phyloP scores from a whole-genome alignment of 768 basidiomycete genomes.

The Boletus sp. region DNA sequence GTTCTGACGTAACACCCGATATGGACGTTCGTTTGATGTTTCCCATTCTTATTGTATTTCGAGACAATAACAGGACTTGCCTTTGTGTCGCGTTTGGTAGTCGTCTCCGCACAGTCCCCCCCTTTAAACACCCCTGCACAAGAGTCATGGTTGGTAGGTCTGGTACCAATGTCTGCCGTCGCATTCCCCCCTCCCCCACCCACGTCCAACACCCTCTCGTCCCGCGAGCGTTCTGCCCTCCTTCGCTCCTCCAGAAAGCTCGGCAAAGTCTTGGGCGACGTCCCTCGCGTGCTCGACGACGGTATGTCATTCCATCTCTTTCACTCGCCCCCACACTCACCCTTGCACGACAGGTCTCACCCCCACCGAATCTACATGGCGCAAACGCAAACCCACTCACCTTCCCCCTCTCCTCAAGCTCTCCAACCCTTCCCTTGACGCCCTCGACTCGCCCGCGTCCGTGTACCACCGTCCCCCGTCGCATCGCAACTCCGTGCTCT shows the following conservation, averaged over 20 bases:
- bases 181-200: constrained; percentile 43
- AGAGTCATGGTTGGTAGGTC: no score
- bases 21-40: background rate
- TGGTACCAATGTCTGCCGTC: constrained; percentile 21
- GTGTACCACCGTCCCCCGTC: constrained; percentile 8
- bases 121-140: constrained; percentile 16
- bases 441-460: constrained; percentile 3
- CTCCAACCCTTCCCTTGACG: background rate
- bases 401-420: constrained; percentile 27
- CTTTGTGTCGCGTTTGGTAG: constrained; percentile 22
- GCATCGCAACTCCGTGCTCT: constrained; percentile 22
- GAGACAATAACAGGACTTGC: constrained; percentile 8
- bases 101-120: constrained; percentile 2
- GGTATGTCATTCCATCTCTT: background rate
- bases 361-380: constrained; percentile 19
- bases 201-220: constrained; percentile 54
- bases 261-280: constrained; percentile 53
- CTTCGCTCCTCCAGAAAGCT: constrained; percentile 60
- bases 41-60: constrained; percentile 4
- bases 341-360: background rate
- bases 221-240: constrained; percentile 53
- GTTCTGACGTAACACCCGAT: background rate
- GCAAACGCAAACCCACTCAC: constrained; percentile 28
- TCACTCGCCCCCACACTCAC: background rate
- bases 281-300: constrained; percentile 55